Percentiles rank a stretch among this genome's conserved stretches.
Conservation (phyloP, 805 yeast genomes). For the Zygotorulaspora danielsina region DNA sequence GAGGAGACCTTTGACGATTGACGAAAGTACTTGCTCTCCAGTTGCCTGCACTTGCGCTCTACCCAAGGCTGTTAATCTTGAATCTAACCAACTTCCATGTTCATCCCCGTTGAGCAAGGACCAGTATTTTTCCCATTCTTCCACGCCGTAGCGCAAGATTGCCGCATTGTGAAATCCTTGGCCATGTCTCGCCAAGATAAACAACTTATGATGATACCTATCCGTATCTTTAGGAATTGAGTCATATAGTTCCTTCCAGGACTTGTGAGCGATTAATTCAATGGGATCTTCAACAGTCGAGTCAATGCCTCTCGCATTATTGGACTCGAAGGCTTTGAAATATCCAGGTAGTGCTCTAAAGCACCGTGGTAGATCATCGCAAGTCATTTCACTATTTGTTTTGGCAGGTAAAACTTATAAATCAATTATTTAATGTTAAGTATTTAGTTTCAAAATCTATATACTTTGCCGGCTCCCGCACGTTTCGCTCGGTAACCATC, state of each 20-base stretch:
- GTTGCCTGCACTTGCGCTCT: constrained; percentile 51
- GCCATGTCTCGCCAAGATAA: constrained; percentile 50
- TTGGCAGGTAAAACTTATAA: too few relatives aligned
- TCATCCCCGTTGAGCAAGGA: constrained; percentile 51
- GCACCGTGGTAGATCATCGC: constrained; percentile 1
- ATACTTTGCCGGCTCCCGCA: too few relatives aligned
- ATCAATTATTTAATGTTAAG: too few relatives aligned
- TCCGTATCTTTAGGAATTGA: constrained; percentile 23
- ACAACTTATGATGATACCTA: constrained; percentile 19
- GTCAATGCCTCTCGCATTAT: constrained; percentile 12
- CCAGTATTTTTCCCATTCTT: constrained; percentile 58
- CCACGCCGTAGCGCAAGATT: constrained; percentile 50
- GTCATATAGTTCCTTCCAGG: constrained; percentile 23
- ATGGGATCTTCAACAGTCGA: constrained; percentile 20
- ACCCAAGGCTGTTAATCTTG: constrained; percentile 54
- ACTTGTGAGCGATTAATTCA: constrained; percentile 13
- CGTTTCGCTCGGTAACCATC: too few relatives aligned
- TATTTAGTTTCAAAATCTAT: too few relatives aligned
- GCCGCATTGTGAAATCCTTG: constrained; percentile 63
- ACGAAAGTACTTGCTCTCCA: constrained; percentile 21
- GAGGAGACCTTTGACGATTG: constrained; percentile 38
- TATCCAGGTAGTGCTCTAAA: constrained; percentile 26
- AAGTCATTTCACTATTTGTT: not conserved
- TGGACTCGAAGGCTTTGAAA: constrained; percentile 19
- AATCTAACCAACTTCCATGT: constrained; percentile 46